phyloP scores from a whole-genome alignment of 2,329 filamentous ascomycete species.

The Leptographium wingfieldii region DNA sequence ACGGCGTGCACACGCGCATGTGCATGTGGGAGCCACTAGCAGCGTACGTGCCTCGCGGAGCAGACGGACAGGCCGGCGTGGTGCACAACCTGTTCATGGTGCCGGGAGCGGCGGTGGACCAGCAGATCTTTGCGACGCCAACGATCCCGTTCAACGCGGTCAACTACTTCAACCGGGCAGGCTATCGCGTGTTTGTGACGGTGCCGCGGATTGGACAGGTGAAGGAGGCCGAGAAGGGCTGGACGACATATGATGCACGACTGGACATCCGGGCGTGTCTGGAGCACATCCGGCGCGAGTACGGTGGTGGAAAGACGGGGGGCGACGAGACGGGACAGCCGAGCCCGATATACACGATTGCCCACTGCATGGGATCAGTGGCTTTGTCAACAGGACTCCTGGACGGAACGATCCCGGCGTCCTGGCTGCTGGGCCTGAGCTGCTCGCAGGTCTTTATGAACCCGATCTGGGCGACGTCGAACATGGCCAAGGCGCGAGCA shows the following conservation, averaged over 20 bases:
- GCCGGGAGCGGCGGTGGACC: slow-evolving; percentile 49
- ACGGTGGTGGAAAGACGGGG: slow-evolving; percentile 14
- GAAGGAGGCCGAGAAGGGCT: slow-evolving; percentile 35
- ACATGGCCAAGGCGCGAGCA: slow-evolving; percentile 41
- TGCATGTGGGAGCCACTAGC: slow-evolving; percentile 46
- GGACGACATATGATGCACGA: slow-evolving; percentile 47
- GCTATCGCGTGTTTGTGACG: slow-evolving; percentile 46
- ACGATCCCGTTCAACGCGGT: slow-evolving; percentile 52
- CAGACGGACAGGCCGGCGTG: slow-evolving; percentile 16
- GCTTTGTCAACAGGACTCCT: slow-evolving; percentile 46
- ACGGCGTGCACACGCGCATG: slow-evolving; percentile 39
- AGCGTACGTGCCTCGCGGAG: slow-evolving; percentile 17
- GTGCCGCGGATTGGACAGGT: slow-evolving; percentile 46
- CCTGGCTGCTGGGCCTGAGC: slow-evolving; percentile 45
- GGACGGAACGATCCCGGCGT: slow-evolving; percentile 43
- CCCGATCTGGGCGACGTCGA: slow-evolving; percentile 42
- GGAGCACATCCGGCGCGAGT: slow-evolving; percentile 33
- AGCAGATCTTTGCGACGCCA: slow-evolving; percentile 49
- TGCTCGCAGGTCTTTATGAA: slow-evolving; percentile 53
- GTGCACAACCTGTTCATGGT: slow-evolving; percentile 45
- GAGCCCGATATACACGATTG: slow-evolving; percentile 39
- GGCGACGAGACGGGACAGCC: neutral
- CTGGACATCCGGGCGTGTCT: slow-evolving; percentile 46
- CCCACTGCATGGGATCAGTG: slow-evolving; percentile 53
- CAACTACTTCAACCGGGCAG: slow-evolving; percentile 47